Base-by-base conservation (phyloP, 257 asterid genomes). In the Ajuga chamaepitys region DNA sequence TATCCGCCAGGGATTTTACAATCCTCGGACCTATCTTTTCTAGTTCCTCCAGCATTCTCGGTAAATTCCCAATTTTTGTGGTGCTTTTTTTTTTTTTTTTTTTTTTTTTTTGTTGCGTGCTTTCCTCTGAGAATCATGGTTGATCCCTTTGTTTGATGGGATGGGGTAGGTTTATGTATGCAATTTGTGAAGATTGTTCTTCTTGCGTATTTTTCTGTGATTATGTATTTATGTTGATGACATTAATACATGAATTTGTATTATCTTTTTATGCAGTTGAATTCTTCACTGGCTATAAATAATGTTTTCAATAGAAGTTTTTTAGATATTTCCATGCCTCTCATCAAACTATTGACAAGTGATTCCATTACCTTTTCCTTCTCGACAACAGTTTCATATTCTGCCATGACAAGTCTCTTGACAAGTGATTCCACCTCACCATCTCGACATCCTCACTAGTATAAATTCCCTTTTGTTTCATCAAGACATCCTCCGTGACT, bases 1-100 rank as follows among this genome's bases (percentile, higher is more conserved):
- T 94, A 38, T 98, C 99, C 53, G 75, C 95, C 59, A 82, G 99
- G 78, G 99, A 94, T 75, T 85, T 94, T 72, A 82, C 98, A 71
- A 94, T 94, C 50, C 91, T 94, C 32, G 96, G 99, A 9, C 99
- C 99, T 41, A 81, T 94, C n/a, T 94, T 90, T 84, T 86, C 96
- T 71, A 93, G 83, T 68, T 94, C 99, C 68, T 90, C 97, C 71
- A 82, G 88, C 74, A 94, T 94, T 52, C 95, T 94, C 17, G 99
- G 99, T 94, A 74, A 42, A 32, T 17, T 44, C 1, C 10, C 50
- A 21, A n/a, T n/a, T n/a, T n/a, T n/a, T n/a, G n/a, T n/a, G n/a
- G n/a, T n/a, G n/a, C n/a, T n/a, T n/a, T n/a, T n/a, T 5, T 18
- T 46, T 12, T 22, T 10, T 25, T 30, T 55, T 24, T 56, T 3